Evolutionary conservation across 805 yeast genomes (phyloP), one percentile per base, ranked within the genome.

Genomic region (Debaryomyces castellii): DNA sequence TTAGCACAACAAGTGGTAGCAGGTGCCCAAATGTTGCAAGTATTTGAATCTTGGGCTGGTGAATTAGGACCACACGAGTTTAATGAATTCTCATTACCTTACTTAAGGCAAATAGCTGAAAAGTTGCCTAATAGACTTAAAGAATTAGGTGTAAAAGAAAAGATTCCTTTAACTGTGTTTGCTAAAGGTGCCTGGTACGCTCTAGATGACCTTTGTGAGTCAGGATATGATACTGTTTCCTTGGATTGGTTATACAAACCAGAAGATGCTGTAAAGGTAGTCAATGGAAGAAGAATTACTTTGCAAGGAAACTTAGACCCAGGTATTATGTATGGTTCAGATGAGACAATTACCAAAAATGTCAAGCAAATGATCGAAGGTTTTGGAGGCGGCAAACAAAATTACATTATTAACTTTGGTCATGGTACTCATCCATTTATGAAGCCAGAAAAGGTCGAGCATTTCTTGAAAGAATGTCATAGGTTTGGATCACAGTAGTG

Each of bases 151-250:
- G 63, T 87, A 47, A 64, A 59, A 8, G 95, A 89, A 50, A 65
- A 70, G 43, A 83, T 94, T 18, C 99, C 99, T 25, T 69, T 94
- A 59, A 87, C 96, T 1, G 83, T 91, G 7, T 94, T 94, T 59
- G 90, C 97, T 23, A 94, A 91, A 70, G 96, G 96, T 36, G 94
- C 99, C 0, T 92, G 97, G 97, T 92, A 89, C 58, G 97, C 98
- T 4, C 73, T 94, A 42, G 91, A 92, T 54, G 86, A 84, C 44
- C 74, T 94, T 48, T 86, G 96, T 60, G 82, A 81, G 39, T 71
- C 87, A 5, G 94, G 91, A 10, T 94, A 89, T 67, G 83, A 90
- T 59, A 81, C 81, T 14, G 89, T 94, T n/a, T 90, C 97, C 2
- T 77, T 94, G 47, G 99, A 94, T 66, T 94, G 98, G 97, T 71